Evolutionary conservation across 2,329 filamentous ascomycete genomes (phyloP).

Genomic region (Amauroascus verrucosus): DNA sequence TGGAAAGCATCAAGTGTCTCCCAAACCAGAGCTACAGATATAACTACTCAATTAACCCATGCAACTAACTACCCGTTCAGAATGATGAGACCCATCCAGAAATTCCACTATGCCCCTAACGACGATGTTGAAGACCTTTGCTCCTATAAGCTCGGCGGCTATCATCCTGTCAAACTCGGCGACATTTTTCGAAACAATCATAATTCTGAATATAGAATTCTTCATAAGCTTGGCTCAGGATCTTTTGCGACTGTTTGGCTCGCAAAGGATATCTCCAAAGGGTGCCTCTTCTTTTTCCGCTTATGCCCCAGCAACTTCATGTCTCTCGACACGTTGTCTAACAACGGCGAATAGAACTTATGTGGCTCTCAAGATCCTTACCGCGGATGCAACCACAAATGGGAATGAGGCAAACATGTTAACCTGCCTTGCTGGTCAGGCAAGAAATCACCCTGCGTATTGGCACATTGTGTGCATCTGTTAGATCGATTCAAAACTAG

Average conservation of each 20-base stretch:
- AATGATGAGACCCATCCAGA: too few species aligned
- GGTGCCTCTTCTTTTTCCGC: conserved; percentile 11
- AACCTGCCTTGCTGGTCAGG: background rate
- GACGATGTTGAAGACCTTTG: conserved; percentile 2
- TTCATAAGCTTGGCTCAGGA: conserved; percentile 32
- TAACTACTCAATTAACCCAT: too few species aligned
- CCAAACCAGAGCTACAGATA: too few species aligned
- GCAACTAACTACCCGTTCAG: too few species aligned
- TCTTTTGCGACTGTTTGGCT: conserved; percentile 32
- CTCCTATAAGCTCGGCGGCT: conserved; percentile 23
- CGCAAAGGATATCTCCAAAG: conserved; percentile 21
- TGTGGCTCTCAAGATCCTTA: conserved; percentile 3
- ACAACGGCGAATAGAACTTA: background rate
- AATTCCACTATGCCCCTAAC: conserved; percentile 6
- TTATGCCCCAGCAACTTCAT: too few species aligned
- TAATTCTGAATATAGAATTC: conserved; percentile 26
- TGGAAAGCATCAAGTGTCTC: too few species aligned
- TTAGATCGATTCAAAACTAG: conserved; percentile 30
- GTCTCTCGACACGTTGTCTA: too few species aligned
- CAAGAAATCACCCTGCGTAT: conserved; percentile 10
- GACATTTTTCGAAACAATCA: conserved; percentile 21
- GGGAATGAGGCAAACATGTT: background rate
- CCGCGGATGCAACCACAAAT: background rate
- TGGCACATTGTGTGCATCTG: too few species aligned
- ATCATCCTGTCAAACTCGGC: conserved; percentile 28